Conservation (phyloP, 768 basidiomycete species). For the Ephemerocybe angulata region DNA sequence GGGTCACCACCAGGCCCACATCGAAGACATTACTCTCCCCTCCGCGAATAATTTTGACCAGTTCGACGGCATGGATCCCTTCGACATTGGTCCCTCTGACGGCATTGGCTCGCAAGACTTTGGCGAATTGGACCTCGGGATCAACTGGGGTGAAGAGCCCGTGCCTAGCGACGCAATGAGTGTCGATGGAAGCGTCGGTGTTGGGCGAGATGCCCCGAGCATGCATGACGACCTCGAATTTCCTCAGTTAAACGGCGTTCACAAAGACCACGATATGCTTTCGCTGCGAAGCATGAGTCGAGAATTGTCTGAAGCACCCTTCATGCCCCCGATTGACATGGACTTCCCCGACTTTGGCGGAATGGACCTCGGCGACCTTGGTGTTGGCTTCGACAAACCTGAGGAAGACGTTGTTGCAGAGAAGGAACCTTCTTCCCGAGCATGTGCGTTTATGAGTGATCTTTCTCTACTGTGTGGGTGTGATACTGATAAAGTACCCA, state of each 20-base stretch:
- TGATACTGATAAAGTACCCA: not conserved
- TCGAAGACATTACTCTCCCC: conserved; percentile 86
- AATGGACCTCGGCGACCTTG: conserved; percentile 57
- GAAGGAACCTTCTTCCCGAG: conserved; percentile 64
- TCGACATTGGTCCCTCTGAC: conserved; percentile 73
- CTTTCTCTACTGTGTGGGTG: not conserved
- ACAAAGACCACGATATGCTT: conserved; percentile 52
- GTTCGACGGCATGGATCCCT: conserved; percentile 68
- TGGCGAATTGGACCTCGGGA: conserved; percentile 65
- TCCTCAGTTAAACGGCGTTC: conserved; percentile 53
- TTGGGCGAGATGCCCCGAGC: conserved; percentile 67
- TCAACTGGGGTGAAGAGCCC: conserved; percentile 69
- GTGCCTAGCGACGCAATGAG: conserved; percentile 47
- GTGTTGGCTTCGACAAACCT: conserved; percentile 66
- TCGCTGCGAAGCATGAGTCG: conserved; percentile 58
- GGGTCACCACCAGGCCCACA: conserved; percentile 78
- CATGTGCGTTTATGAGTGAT: conserved; percentile 45
- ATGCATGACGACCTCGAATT: conserved; percentile 53
- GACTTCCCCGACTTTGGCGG: conserved; percentile 53
- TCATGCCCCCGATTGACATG: conserved; percentile 49
- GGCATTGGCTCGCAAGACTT: conserved; percentile 88
- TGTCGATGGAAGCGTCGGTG: conserved; percentile 60
- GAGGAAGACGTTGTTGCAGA: conserved; percentile 42
- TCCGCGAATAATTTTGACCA: conserved; percentile 68
- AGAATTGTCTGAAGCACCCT: conserved; percentile 64